These are phyloP conservation scores for Tolypocladium endophyticum DNA, from an alignment of 2,329 filamentous ascomycete genomes.

Conservation along the genomic window DNA sequence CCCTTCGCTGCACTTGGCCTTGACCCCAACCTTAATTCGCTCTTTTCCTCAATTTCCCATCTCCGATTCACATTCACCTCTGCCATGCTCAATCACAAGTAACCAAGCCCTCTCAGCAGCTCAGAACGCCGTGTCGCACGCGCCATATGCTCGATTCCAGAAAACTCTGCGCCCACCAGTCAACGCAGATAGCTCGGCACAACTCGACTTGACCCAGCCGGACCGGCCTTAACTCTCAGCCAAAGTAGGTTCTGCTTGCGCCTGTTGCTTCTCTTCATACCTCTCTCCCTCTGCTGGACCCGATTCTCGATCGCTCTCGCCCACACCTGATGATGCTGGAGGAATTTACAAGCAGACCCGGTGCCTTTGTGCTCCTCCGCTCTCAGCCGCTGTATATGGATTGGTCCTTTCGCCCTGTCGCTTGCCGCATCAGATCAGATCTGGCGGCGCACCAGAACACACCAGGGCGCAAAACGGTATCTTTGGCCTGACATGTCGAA, in stretches of 20 bases:
- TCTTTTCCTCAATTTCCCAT: conserved; percentile 3
- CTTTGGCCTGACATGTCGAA: not conserved
- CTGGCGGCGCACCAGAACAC: not conserved
- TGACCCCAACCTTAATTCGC: conserved; percentile 9
- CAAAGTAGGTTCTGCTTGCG: not conserved
- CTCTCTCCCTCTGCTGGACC: not conserved
- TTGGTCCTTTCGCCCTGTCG: conserved; percentile 1
- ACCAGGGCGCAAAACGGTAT: not conserved
- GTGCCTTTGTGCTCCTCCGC: not conserved
- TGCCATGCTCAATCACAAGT: not conserved
- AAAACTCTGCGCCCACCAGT: not conserved
- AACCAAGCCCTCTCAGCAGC: not conserved
- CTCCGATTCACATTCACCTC: not conserved
- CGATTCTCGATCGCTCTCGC: not conserved
- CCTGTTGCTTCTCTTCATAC: not conserved
- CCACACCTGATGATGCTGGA: not conserved
- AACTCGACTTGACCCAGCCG: not conserved
- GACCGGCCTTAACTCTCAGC: not conserved
- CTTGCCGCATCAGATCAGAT: not conserved
- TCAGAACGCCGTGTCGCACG: not conserved
- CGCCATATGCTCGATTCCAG: not conserved
- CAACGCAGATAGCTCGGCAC: not conserved
- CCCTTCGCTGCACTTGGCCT: conserved; percentile 10
- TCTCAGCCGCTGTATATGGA: not conserved
- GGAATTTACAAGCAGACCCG: not conserved